Percentiles rank a stretch among this genome's conserved stretches.
phyloP scores from a whole-genome alignment of 2,329 filamentous ascomycete genomes.

The Hirsutella thompsonii region DNA sequence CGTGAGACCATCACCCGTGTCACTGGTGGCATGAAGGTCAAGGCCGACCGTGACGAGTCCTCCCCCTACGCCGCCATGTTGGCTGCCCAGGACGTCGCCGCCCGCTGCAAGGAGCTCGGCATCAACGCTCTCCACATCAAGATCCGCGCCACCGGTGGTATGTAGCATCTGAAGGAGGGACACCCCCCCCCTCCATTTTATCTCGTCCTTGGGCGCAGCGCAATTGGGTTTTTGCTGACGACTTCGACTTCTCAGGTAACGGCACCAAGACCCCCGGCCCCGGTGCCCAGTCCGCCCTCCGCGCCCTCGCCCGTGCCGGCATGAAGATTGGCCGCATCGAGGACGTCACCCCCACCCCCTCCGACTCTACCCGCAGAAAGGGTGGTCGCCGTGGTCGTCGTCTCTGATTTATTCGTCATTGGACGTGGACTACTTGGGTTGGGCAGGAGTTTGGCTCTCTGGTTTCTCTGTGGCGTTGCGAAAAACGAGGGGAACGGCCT shows the following conservation, averaged over 20 bases:
- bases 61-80: slow-evolving; percentile 99
- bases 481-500: slow-evolving; percentile 62
- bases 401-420: slow-evolving; percentile 54
- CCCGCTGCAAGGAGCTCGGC: slow-evolving; percentile 62
- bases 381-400: slow-evolving; percentile 99
- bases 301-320: slow-evolving; percentile 94
- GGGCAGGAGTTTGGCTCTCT: slow-evolving; percentile 29
- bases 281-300: slow-evolving; percentile 97
- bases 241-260: slow-evolving; percentile 50
- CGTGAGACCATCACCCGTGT: slow-evolving; percentile 99
- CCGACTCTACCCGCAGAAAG: slow-evolving; percentile 99
- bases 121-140: slow-evolving; percentile 98
- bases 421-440: slow-evolving; percentile 14
- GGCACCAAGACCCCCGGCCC: slow-evolving; percentile 99
- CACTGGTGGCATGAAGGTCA: slow-evolving; percentile 99
- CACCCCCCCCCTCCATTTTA: too few relatives aligned
- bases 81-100: slow-evolving; percentile 95
- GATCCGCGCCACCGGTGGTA: slow-evolving; percentile 98
- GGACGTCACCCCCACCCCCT: slow-evolving; percentile 98
- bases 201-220: neutral
- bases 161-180: slow-evolving; percentile 21
- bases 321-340: slow-evolving; percentile 99
- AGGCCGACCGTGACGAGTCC: slow-evolving; percentile 99
- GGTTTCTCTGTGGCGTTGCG: slow-evolving; percentile 51
- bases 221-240: neutral